phyloP scores from a whole-genome alignment of 345 rosid species.

The Linum tenue region DNA sequence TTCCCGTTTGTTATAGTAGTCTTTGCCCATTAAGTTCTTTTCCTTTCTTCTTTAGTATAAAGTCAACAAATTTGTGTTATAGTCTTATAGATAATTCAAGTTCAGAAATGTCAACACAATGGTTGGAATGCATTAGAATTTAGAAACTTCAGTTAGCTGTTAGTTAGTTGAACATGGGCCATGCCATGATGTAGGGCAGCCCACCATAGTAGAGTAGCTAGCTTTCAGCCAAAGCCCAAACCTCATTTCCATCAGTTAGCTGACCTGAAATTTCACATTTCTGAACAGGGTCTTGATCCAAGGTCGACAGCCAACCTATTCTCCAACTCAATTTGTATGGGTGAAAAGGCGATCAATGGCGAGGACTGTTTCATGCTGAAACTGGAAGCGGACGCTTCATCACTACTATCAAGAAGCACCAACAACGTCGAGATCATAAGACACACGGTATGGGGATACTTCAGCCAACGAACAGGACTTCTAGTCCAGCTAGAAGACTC shows the following conservation, averaged over 20 bases:
- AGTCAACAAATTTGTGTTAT: conserved; percentile 9
- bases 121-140: background rate
- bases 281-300: conserved; percentile 81
- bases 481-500: conserved; percentile 67
- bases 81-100: background rate
- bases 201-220: too few relatives aligned
- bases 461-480: conserved; percentile 88
- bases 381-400: conserved; percentile 53
- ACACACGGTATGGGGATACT: conserved; percentile 85
- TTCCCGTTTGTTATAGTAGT: background rate
- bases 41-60: background rate
- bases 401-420: conserved; percentile 54
- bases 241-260: too few relatives aligned
- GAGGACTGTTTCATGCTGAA: conserved; percentile 78
- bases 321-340: conserved; percentile 51
- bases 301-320: conserved; percentile 63
- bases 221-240: too few relatives aligned
- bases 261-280: background rate
- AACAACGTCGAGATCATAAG: conserved; percentile 61
- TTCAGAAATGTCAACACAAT: background rate
- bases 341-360: conserved; percentile 56
- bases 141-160: background rate
- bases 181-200: too few relatives aligned
- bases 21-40: background rate
- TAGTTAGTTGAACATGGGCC: background rate